A percentile compares a stretch with the other conserved stretches of the same genome.
phyloP scores from a whole-genome alignment of 805 yeast species.

The Wickerhamiella kazuoi region DNA sequence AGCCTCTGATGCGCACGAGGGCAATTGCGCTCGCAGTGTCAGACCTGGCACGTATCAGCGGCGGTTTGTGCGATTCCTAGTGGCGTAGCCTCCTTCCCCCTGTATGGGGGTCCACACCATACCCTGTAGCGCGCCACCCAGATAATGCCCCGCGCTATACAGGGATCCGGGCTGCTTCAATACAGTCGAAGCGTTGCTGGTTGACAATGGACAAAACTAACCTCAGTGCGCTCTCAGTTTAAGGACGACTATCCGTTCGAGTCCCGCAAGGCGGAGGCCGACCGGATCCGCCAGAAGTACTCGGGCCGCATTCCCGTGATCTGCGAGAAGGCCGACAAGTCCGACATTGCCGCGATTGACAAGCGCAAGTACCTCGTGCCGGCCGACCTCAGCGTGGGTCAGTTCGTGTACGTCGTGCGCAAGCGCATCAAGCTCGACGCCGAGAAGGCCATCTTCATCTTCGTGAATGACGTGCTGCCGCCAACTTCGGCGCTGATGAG shows the following conservation, averaged over 20 bases:
- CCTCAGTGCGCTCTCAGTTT: conserved; percentile 70
- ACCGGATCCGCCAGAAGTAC: conserved; percentile 76
- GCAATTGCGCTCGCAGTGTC: too few relatives aligned
- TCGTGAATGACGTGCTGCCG: conserved; percentile 91
- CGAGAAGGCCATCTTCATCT: conserved; percentile 94
- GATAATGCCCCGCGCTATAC: too few relatives aligned
- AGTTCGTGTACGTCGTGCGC: conserved; percentile 92
- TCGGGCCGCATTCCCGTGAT: conserved; percentile 88
- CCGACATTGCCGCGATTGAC: conserved; percentile 90
- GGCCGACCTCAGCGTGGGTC: conserved; percentile 90
- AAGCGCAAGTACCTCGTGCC: conserved; percentile 95
- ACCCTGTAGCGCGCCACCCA: too few relatives aligned
- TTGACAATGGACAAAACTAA: not conserved
- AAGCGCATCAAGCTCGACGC: conserved; percentile 90
- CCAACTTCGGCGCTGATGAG: conserved; percentile 97
- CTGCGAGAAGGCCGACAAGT: conserved; percentile 93
- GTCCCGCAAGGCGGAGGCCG: conserved; percentile 88
- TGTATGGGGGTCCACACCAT: too few relatives aligned
- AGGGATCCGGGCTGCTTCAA: too few relatives aligned
- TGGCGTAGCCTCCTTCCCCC: too few relatives aligned
- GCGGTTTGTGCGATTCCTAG: too few relatives aligned
- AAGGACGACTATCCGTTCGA: conserved; percentile 93
- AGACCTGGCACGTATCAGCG: too few relatives aligned
- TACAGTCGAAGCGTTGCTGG: too few relatives aligned
- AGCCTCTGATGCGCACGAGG: too few relatives aligned